These are phyloP conservation scores for Rhexocercosporidium sp. DNA, from an alignment of 2,329 filamentous ascomycete species.

Conservation along the genomic window DNA sequence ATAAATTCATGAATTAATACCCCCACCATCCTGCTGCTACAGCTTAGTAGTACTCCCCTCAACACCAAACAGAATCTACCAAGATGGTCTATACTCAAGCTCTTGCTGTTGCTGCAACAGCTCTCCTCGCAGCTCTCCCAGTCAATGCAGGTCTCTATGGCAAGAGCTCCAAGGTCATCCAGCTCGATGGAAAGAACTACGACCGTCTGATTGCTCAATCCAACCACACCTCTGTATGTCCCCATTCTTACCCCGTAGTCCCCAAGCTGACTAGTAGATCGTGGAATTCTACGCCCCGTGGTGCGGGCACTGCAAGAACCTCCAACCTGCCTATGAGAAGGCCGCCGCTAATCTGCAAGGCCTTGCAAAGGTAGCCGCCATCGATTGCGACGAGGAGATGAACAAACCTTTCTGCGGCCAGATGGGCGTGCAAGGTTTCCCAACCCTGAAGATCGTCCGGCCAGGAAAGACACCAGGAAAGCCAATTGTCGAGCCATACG, in stretches of 20 bases:
- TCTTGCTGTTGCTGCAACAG: constrained; percentile 58
- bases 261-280: constrained; percentile 49
- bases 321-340: constrained; percentile 96
- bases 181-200: constrained; percentile 80
- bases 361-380: constrained; percentile 89
- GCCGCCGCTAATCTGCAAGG: constrained; percentile 88
- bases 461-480: constrained; percentile 81
- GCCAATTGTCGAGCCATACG: constrained; percentile 88
- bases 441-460: constrained; percentile 90
- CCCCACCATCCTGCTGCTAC: constrained; percentile 29
- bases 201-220: constrained; percentile 83
- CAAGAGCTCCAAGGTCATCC: constrained; percentile 85
- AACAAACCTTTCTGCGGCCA: constrained; percentile 88
- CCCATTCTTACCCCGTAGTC: constrained; percentile 9
- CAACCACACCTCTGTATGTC: constrained; percentile 85
- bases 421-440: constrained; percentile 93
- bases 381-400: constrained; percentile 91
- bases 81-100: constrained; percentile 60
- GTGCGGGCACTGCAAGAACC: constrained; percentile 96
- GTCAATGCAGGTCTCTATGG: constrained; percentile 76
- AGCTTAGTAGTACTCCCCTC: constrained; percentile 30
- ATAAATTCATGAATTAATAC: constrained; percentile 29
- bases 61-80: neutral
- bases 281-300: constrained; percentile 95
- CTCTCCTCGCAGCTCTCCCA: constrained; percentile 69